Conservation (phyloP, 2,329 filamentous ascomycete species). For the Thelonectria discophora region DNA sequence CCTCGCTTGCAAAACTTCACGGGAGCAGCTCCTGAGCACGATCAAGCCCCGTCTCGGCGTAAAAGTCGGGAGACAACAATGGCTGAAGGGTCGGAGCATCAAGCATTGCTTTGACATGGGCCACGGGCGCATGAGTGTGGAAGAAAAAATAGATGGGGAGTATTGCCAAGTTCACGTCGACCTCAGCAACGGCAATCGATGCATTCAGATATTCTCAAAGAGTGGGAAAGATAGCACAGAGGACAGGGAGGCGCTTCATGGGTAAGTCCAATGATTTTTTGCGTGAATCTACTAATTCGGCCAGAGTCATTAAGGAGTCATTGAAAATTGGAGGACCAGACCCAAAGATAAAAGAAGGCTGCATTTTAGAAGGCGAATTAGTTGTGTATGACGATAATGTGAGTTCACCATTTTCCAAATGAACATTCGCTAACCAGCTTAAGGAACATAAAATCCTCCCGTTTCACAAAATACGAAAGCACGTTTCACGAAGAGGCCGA, state of each 20-base stretch:
- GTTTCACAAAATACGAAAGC: constrained; percentile 85
- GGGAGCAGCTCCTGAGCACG: constrained; percentile 37
- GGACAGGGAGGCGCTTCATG: constrained; percentile 71
- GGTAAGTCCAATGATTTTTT: constrained; percentile 47
- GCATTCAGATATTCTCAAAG: constrained; percentile 88
- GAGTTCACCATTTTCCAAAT: constrained; percentile 20
- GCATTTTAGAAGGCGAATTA: constrained; percentile 86
- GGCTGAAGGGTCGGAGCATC: constrained; percentile 74
- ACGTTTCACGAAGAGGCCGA: constrained; percentile 76
- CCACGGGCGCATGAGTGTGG: constrained; percentile 71
- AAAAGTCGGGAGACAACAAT: constrained; percentile 71
- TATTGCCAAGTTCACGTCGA: constrained; percentile 91
- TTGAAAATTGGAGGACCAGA: constrained; percentile 67
- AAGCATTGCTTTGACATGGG: constrained; percentile 77
- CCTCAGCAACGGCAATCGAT: constrained; percentile 60
- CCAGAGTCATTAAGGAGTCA: constrained; percentile 67
- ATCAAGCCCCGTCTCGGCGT: constrained; percentile 65
- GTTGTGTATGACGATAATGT: constrained; percentile 77
- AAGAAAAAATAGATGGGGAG: constrained; percentile 87
- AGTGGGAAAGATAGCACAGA: constrained; percentile 87
- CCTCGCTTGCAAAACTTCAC: constrained; percentile 14
- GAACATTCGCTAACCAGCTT: constrained; percentile 22
- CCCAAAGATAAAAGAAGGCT: constrained; percentile 69
- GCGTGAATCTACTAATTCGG: not conserved
- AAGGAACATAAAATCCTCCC: constrained; percentile 70